Percentiles rank a stretch among this genome's conserved stretches.
These are phyloP conservation scores for Aspergillus sp. DNA, from an alignment of 2,329 filamentous ascomycete species.

Conservation along the genomic window DNA sequence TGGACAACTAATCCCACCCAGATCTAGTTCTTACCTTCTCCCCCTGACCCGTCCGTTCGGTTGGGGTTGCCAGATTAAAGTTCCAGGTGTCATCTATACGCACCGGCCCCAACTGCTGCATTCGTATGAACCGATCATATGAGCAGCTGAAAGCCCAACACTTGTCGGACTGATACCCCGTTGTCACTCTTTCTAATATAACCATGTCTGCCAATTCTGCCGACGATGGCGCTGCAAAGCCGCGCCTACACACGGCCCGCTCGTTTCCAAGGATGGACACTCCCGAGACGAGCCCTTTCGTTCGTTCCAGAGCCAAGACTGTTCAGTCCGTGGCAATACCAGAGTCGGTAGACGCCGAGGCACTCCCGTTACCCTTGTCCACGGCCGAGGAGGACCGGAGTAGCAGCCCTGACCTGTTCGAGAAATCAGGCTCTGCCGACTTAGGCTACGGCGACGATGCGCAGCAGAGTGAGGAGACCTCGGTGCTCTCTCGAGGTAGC, in stretches of 20 bases:
- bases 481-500: slow-evolving; percentile 37
- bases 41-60: neutral
- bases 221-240: slow-evolving; percentile 26
- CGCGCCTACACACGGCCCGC: slow-evolving; percentile 29
- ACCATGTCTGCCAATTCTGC: slow-evolving; percentile 30
- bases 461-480: slow-evolving; percentile 35
- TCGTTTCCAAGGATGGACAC: slow-evolving; percentile 39
- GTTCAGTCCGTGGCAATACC: slow-evolving; percentile 26
- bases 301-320: slow-evolving; percentile 29
- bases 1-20: neutral
- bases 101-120: slow-evolving; percentile 12
- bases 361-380: slow-evolving; percentile 24
- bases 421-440: slow-evolving; percentile 42
- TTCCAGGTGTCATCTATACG: slow-evolving; percentile 8
- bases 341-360: slow-evolving; percentile 29
- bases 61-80: neutral
- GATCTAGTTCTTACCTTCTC: neutral
- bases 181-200: neutral
- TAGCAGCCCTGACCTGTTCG: slow-evolving; percentile 45
- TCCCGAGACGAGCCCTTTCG: slow-evolving; percentile 24
- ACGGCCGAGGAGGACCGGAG: slow-evolving; percentile 27
- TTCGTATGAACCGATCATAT: slow-evolving; percentile 34
- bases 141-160: slow-evolving; percentile 20
- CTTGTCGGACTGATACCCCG: slow-evolving; percentile 13
- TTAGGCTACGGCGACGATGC: slow-evolving; percentile 32